Base-by-base conservation (phyloP, 306 rosid species). In the Fragaria nilgerrensis region DNA sequence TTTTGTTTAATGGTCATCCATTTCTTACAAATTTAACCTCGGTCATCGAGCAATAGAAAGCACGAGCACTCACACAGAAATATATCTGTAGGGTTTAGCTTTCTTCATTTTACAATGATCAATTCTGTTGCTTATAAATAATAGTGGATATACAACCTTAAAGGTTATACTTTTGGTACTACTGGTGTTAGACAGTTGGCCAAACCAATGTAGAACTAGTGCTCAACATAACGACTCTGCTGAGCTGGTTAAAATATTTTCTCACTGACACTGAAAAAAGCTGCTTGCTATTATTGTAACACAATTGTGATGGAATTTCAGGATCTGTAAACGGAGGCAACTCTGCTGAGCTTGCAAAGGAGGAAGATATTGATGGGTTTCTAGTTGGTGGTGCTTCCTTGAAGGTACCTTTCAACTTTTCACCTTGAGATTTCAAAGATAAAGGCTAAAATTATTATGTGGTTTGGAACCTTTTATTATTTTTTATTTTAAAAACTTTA, bases 311-410 rank as follows among this genome's bases (percentile, higher is more conserved):
- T 61, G 20, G 55, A 44, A 68, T 81, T 74, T 62, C 82, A 96
- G 99, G 99, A n/a, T 96, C 99, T 75, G 99, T 91, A 61, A 96
- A 96, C 74, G 98, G 93, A 49, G 87, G 97, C 73, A 96, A 92
- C 83, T 84, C 86, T 83, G 88, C 93, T 75, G 99, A 92, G 86
- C 97, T 96, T 0, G 96, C 99, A 36, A 92, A 91, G 89, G 78
- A 96, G 83, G 98, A 96, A 84, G 99, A 96, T 67, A 96, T 96
- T 68, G 99, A 96, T 75, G 99, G 99, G 74, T 96, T 96, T 84
- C 94, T 96, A 3, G 99, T 96, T 14, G 99, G 99, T 44, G 99
- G 99, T 73, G 98, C 99, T 82, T 96, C 99, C 41, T 74, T 96
- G 45, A 96, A 96, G 99, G 99, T 91, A 87, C 63, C 76, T 56